A percentile compares a stretch with the other conserved stretches of the same genome.
Conservation (phyloP, 306 rosid species). For the Mucuna pruriens region DNA sequence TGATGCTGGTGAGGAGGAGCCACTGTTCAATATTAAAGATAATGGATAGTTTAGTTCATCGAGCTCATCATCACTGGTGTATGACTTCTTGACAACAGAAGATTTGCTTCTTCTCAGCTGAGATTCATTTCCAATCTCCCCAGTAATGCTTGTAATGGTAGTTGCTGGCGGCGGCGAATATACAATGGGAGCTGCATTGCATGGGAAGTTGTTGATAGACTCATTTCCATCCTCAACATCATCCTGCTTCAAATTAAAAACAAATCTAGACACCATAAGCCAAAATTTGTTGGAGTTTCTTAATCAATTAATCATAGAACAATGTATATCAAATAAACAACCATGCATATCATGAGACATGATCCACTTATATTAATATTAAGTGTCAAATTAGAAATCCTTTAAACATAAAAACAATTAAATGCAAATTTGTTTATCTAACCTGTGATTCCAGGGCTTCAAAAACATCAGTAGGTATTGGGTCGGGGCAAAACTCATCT, state of each 20-base stretch:
- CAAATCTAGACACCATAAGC: neutral
- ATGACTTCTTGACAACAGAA: conserved; percentile 76
- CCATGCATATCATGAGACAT: neutral
- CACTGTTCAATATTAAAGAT: conserved; percentile 56
- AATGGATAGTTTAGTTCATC: conserved; percentile 87
- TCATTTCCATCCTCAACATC: conserved; percentile 57
- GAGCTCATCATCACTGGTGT: conserved; percentile 95
- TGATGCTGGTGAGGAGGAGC: conserved; percentile 46
- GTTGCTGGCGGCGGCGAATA: conserved; percentile 73
- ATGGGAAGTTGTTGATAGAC: conserved; percentile 64
- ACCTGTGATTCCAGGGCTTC: conserved; percentile 86
- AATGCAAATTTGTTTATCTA: conserved; percentile 31
- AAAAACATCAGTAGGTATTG: conserved; percentile 70
- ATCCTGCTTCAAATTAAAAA: conserved; percentile 55
- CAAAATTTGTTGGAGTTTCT: neutral
- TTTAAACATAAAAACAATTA: too few species aligned
- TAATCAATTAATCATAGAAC: neutral
- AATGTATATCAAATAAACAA: neutral
- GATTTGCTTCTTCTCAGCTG: conserved; percentile 83
- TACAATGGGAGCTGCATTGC: conserved; percentile 66
- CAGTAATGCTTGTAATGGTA: conserved; percentile 55
- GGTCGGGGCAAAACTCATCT: conserved; percentile 95
- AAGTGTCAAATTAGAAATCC: too few species aligned
- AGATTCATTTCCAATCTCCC: conserved; percentile 63
- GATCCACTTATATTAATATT: neutral